Conservation (phyloP, 208 protist genomes). For the Trypanosoma rangeli region DNA sequence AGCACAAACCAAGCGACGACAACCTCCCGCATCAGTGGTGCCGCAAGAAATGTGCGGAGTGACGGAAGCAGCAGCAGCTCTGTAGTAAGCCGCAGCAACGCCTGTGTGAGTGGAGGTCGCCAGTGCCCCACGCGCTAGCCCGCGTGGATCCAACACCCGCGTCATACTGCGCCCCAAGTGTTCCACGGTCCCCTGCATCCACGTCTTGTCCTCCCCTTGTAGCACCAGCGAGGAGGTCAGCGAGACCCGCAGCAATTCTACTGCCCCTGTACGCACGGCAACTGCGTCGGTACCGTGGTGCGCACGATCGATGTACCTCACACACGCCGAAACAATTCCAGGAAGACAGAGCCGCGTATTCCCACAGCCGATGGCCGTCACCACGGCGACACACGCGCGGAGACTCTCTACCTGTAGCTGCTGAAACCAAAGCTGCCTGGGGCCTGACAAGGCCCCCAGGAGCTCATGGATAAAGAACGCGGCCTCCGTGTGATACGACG, state of each 20-base stretch:
- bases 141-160: conserved; percentile 8
- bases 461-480: conserved; percentile 87
- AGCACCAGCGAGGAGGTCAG: conserved; percentile 26
- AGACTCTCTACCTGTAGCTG: conserved; percentile 68
- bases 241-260: conserved; percentile 46
- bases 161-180: conserved; percentile 20
- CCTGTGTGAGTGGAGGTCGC: conserved; percentile 10
- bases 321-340: conserved; percentile 69
- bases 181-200: conserved; percentile 20
- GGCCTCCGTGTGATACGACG: conserved; percentile 63
- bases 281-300: conserved; percentile 70
- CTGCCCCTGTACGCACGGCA: conserved; percentile 47
- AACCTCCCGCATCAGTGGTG: conserved; percentile 16
- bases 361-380: conserved; percentile 47
- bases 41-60: neutral
- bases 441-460: conserved; percentile 63
- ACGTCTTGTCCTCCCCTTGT: conserved; percentile 15
- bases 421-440: conserved; percentile 79
- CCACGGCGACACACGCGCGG: conserved; percentile 53
- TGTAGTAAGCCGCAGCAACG: conserved; percentile 12
- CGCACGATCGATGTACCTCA: conserved; percentile 65
- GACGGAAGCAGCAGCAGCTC: conserved; percentile 22
- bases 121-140: conserved; percentile 3
- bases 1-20: conserved; percentile 23
- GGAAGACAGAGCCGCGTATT: conserved; percentile 73